Evolutionary conservation across 1,284 basidiomycete genomes (phyloP), one percentile per base, ranked within the genome.

Genomic region (Microbotryum lychnidis-dioicae): DNA sequence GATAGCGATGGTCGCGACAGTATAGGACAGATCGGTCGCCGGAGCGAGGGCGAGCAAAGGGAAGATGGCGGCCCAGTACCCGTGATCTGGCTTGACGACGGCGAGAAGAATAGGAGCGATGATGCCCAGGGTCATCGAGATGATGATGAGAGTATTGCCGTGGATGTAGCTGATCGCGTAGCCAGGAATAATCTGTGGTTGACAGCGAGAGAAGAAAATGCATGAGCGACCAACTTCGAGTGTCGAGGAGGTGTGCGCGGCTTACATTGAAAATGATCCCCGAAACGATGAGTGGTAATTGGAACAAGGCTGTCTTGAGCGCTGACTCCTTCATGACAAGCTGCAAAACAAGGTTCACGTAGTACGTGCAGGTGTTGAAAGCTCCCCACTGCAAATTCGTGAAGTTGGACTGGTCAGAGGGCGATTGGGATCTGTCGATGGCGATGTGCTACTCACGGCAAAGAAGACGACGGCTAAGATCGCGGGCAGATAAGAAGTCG

Each of bases 51-150:
- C 78, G 37, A 88, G 83, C 2, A 84, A 82, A 7, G 87, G 87
- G 77, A 93, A 91, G 12, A 85, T 84, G 61, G 82, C 86, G 1
- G 83, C 83, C 88, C 88, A 91, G 74, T 87, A 93, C 1, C 82
- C 74, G 3, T 79, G 78, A 4, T 77, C 67, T 0, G 83, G 80
- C 16, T 82, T 72, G 60, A 90, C 84, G 6, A 87, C 71, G 0
- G 87, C 86, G 66, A 91, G 87, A 6, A 91, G 77, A 45, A 91
- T 75, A 60, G 82, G 83, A 0, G 86, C 84, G 9, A 78, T 68
- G 0, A 79, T 78, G 0, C 87, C 86, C 21, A 83, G 72, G 9
- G 82, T 62, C 8, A 69, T 65, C 23, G 67, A 68, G 5, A 57
- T 54, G 9, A 68, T 54, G 48, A 74, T 64, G 20, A 74, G 57